Conservation (phyloP, 2,329 filamentous ascomycete genomes). For the Ophiostoma ulmi region DNA sequence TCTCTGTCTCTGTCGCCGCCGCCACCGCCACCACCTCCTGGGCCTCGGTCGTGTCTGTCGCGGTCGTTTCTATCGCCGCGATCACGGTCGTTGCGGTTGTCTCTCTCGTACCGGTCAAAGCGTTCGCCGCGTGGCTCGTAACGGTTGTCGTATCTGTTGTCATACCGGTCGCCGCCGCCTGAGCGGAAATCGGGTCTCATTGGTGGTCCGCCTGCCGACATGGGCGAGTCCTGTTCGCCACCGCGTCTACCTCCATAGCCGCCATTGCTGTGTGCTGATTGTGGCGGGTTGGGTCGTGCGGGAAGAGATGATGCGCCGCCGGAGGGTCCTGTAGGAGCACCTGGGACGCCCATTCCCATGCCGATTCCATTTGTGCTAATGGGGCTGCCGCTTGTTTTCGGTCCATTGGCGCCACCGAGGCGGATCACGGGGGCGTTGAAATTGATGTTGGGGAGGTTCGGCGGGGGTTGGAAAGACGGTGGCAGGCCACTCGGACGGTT, state of each 20-base stretch:
- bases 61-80: not conserved
- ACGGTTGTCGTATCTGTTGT: constrained; percentile 13
- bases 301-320: constrained; percentile 26
- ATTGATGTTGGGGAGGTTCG: constrained; percentile 96
- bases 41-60: constrained; percentile 13
- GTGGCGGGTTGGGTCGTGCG: constrained; percentile 38
- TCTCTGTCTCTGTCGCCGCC: constrained; percentile 1
- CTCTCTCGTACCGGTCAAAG: constrained; percentile 3
- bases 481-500: constrained; percentile 77
- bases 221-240: constrained; percentile 42
- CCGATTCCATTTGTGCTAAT: not conserved
- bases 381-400: not conserved
- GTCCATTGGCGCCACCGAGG: constrained; percentile 64
- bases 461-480: constrained; percentile 77
- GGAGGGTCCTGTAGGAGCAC: constrained; percentile 19
- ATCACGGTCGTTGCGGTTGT: constrained; percentile 13
- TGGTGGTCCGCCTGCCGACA: constrained; percentile 33
- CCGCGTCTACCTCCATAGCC: constrained; percentile 41
- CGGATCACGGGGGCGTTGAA: constrained; percentile 96
- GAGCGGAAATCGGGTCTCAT: not conserved
- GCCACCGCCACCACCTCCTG: not conserved
- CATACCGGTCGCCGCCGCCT: constrained; percentile 28
- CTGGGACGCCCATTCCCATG: constrained; percentile 7
- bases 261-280: constrained; percentile 39
- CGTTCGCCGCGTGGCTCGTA: constrained; percentile 30